These are phyloP conservation scores for Fusarium pseudograminearum DNA, from an alignment of 2,329 filamentous ascomycete genomes.

Conservation along the genomic window DNA sequence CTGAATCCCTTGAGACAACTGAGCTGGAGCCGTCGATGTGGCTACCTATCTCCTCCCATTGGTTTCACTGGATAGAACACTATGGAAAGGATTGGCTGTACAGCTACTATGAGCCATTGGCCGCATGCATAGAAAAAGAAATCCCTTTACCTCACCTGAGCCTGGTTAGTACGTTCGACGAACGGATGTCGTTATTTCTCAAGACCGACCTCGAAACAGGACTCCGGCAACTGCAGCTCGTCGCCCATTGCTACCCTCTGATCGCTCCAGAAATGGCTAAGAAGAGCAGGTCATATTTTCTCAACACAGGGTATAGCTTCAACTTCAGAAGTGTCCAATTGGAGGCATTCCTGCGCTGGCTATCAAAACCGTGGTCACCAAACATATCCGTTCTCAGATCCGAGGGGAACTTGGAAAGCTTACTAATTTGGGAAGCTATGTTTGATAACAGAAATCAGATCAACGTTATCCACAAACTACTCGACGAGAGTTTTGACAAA, in stretches of 20 bases:
- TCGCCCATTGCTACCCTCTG: neutral
- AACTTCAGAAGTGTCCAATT: neutral
- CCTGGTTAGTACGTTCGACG: rapidly evolving
- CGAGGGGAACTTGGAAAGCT: rapidly evolving
- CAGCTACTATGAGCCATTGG: neutral
- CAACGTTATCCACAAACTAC: rapidly evolving
- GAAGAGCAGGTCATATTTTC: neutral
- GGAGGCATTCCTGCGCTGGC: neutral
- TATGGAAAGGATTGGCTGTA: rapidly evolving
- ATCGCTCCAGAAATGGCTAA: rapidly evolving
- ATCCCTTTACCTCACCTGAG: neutral
- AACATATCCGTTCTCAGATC: neutral
- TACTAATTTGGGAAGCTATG: neutral
- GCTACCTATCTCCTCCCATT: neutral
- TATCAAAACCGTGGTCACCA: neutral
- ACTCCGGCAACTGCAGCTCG: neutral
- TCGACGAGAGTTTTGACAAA: neutral
- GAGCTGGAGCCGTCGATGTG: neutral
- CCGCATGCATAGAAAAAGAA: neutral
- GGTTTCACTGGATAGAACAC: neutral
- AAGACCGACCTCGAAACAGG: neutral
- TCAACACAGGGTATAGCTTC: neutral
- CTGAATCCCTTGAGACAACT: rapidly evolving
- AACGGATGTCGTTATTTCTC: neutral
- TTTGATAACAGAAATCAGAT: neutral